phyloP scores from a whole-genome alignment of 2,329 filamentous ascomycete species.

The Dactylonectria estremocensis region DNA sequence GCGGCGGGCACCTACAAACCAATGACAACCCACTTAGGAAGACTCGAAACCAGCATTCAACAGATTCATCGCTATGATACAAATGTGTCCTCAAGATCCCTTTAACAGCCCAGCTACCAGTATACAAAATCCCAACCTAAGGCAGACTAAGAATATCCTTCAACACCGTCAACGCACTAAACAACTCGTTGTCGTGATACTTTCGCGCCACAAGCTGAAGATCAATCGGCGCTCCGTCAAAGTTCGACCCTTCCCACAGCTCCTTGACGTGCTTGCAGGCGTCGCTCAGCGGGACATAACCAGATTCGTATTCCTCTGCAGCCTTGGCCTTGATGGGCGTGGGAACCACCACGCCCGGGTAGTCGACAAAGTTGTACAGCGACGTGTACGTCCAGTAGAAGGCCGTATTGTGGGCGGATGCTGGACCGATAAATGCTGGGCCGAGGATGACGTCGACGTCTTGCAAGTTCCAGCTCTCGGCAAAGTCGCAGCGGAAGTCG shows the following conservation, averaged over 20 bases:
- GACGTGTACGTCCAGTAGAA: constrained; percentile 57
- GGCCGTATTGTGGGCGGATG: constrained; percentile 54
- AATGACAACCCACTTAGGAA: too few species aligned
- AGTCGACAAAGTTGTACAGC: constrained; percentile 57
- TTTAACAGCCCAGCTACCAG: too few species aligned
- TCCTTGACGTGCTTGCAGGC: constrained; percentile 50
- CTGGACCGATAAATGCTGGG: constrained; percentile 56
- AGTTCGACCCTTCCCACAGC: constrained; percentile 52
- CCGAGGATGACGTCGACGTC: constrained; percentile 57
- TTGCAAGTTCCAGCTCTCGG: constrained; percentile 53
- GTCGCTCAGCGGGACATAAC: constrained; percentile 48
- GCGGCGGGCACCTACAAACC: too few species aligned
- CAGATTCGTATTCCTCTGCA: constrained; percentile 44
- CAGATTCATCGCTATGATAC: too few species aligned
- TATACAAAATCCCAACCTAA: too few species aligned
- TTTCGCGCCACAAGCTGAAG: constrained; percentile 54
- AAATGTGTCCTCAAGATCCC: too few species aligned
- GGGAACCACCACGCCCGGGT: constrained; percentile 50
- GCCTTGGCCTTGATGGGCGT: constrained; percentile 49
- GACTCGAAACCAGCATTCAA: too few species aligned
- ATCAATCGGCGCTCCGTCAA: constrained; percentile 52
- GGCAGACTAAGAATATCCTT: constrained; percentile 29
- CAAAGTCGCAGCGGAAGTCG: constrained; percentile 51
- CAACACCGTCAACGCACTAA: constrained; percentile 47
- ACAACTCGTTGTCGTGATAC: constrained; percentile 54